Percentiles rank a stretch among this genome's conserved stretches.
phyloP scores from a whole-genome alignment of 352 stramenopile genomes.

The Phytopythium helicoides region DNA sequence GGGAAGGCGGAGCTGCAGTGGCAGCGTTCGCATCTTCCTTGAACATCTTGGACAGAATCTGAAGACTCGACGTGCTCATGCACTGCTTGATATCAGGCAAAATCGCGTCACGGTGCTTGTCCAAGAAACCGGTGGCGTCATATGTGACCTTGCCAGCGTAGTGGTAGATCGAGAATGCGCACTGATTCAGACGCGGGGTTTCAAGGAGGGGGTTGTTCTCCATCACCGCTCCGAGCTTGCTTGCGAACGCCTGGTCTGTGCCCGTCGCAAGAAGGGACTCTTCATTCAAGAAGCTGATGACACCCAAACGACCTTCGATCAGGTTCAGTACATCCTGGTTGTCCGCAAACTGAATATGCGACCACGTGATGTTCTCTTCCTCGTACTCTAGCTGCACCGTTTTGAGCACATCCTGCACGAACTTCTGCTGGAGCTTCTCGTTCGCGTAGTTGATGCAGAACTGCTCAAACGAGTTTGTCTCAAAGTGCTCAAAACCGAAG shows the following conservation, averaged over 20 bases:
- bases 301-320: conserved; percentile 85
- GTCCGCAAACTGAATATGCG: conserved; percentile 87
- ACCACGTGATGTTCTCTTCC: conserved; percentile 91
- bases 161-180: conserved; percentile 83
- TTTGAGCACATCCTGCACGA: conserved; percentile 91
- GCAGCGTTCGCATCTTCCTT: conserved; percentile 43
- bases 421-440: conserved; percentile 90
- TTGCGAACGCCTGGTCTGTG: conserved; percentile 84
- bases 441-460: conserved; percentile 95
- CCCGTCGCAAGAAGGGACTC: conserved; percentile 84
- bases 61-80: conserved; percentile 67
- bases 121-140: conserved; percentile 73
- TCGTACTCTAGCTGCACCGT: conserved; percentile 90
- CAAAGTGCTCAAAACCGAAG: conserved; percentile 92
- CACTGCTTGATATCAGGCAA: conserved; percentile 85
- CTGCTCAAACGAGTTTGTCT: conserved; percentile 91
- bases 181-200: conserved; percentile 79
- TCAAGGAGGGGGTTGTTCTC: conserved; percentile 85
- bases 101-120: conserved; percentile 85
- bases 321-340: conserved; percentile 91
- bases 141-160: conserved; percentile 88
- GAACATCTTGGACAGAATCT: conserved; percentile 73
- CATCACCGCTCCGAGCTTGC: conserved; percentile 87
- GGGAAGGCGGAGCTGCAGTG: conserved; percentile 6
- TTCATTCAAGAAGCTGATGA: conserved; percentile 91